These are phyloP conservation scores for Kodamaea plutei DNA, from an alignment of 1,139 yeast genomes.

Conservation along the genomic window DNA sequence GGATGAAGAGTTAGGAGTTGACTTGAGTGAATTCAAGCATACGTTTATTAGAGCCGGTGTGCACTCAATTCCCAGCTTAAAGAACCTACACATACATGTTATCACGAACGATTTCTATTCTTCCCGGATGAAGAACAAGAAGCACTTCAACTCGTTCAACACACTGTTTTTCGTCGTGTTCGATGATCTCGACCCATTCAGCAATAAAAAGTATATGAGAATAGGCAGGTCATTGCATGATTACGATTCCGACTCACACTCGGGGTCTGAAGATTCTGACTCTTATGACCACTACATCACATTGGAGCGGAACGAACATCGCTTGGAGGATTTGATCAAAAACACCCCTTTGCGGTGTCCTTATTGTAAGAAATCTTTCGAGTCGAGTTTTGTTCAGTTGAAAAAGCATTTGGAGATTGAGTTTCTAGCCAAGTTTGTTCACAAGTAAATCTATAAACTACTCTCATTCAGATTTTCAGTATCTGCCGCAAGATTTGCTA, in stretches of 20 bases:
- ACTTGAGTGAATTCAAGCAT: slow-evolving; percentile 21
- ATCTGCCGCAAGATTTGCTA: too few species aligned
- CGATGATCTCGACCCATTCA: slow-evolving; percentile 28
- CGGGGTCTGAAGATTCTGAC: slow-evolving; percentile 13
- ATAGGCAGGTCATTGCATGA: slow-evolving; percentile 8
- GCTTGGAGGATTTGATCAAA: slow-evolving; percentile 27
- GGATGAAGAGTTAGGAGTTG: neutral
- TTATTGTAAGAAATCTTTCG: slow-evolving; percentile 45
- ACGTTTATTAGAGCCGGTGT: slow-evolving; percentile 56
- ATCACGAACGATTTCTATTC: slow-evolving; percentile 63
- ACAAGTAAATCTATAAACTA: too few species aligned
- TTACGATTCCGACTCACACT: slow-evolving; percentile 20
- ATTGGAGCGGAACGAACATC: slow-evolving; percentile 9
- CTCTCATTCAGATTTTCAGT: too few species aligned
- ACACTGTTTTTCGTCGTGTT: slow-evolving; percentile 61
- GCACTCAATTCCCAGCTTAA: slow-evolving; percentile 68
- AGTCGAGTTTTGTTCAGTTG: slow-evolving; percentile 41
- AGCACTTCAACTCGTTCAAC: slow-evolving; percentile 70
- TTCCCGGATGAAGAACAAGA: slow-evolving; percentile 50
- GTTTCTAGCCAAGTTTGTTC: slow-evolving; percentile 33
- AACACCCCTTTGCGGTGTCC: slow-evolving; percentile 44
- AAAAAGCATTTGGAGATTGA: slow-evolving; percentile 44
- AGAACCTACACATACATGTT: slow-evolving; percentile 69
- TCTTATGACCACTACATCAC: slow-evolving; percentile 7
- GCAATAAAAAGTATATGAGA: too few species aligned